Percentiles rank a stretch among this genome's conserved stretches.
These are phyloP conservation scores for Pleurostoma richardsiae DNA, from an alignment of 2,329 filamentous ascomycete genomes.

Conservation along the genomic window DNA sequence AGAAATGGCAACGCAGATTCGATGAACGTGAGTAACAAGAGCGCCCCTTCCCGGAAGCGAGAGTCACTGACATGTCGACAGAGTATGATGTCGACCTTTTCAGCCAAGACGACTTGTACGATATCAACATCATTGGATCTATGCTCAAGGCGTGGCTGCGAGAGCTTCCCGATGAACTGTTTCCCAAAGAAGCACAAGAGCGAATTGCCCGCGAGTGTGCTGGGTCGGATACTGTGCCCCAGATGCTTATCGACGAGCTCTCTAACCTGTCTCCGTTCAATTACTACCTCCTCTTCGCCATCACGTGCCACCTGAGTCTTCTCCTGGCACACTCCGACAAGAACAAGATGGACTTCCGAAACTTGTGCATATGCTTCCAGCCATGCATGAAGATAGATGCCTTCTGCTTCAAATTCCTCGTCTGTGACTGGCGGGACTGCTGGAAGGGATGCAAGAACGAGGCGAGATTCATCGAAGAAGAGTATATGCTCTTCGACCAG, in stretches of 20 bases:
- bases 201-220: slow-evolving; percentile 75
- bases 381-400: slow-evolving; percentile 95
- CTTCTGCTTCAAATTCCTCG: slow-evolving; percentile 91
- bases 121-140: slow-evolving; percentile 94
- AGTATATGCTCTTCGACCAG: slow-evolving; percentile 57
- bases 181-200: slow-evolving; percentile 79
- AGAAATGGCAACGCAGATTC: slow-evolving; percentile 89
- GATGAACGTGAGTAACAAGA: slow-evolving; percentile 60
- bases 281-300: slow-evolving; percentile 95
- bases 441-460: slow-evolving; percentile 97
- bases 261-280: slow-evolving; percentile 95
- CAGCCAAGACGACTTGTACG: slow-evolving; percentile 80
- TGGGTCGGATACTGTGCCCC: slow-evolving; percentile 74
- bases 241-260: slow-evolving; percentile 83
- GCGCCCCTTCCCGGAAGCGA: not conserved
- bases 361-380: slow-evolving; percentile 94
- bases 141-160: slow-evolving; percentile 96
- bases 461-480: slow-evolving; percentile 68
- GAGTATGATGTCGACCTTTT: slow-evolving; percentile 89
- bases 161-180: slow-evolving; percentile 88
- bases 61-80: slow-evolving; percentile 21
- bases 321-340: slow-evolving; percentile 87
- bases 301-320: slow-evolving; percentile 91
- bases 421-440: slow-evolving; percentile 92
- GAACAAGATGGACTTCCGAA: slow-evolving; percentile 98